These are phyloP conservation scores for Leccinum subtestaceum DNA, from an alignment of 768 basidiomycete genomes.

Conservation along the genomic window DNA sequence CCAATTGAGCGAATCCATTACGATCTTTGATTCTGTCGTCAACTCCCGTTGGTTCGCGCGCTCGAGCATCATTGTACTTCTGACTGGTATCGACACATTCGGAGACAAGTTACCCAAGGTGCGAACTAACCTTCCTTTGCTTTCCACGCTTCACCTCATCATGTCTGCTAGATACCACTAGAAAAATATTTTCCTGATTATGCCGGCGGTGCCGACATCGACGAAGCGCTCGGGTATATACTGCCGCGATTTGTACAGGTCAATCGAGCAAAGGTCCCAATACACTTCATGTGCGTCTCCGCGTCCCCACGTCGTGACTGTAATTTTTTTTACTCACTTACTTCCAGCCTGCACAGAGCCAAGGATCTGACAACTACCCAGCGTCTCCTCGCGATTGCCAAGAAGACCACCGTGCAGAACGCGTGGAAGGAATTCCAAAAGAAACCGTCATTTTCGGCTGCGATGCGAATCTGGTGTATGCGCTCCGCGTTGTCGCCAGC, in stretches of 20 bases:
- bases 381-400: background rate
- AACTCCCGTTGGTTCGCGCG: background rate
- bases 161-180: background rate
- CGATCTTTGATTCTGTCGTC: background rate
- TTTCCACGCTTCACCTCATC: background rate
- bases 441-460: background rate
- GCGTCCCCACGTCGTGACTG: background rate
- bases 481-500: background rate
- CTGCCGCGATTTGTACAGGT: background rate
- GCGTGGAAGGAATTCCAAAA: background rate
- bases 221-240: background rate
- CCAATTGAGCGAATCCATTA: background rate
- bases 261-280: background rate
- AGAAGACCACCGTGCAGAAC: background rate
- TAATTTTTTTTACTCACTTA: background rate
- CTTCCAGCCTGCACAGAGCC: background rate
- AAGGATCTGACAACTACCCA: background rate
- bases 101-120: conserved; percentile 4
- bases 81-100: conserved; percentile 1
- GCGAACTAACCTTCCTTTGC: background rate
- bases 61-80: background rate
- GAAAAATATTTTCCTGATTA: background rate
- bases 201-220: background rate
- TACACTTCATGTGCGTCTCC: background rate
- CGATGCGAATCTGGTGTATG: background rate